These are phyloP conservation scores for Pyrus pyrifolia DNA, from an alignment of 306 rosid species.

Conservation along the genomic window DNA sequence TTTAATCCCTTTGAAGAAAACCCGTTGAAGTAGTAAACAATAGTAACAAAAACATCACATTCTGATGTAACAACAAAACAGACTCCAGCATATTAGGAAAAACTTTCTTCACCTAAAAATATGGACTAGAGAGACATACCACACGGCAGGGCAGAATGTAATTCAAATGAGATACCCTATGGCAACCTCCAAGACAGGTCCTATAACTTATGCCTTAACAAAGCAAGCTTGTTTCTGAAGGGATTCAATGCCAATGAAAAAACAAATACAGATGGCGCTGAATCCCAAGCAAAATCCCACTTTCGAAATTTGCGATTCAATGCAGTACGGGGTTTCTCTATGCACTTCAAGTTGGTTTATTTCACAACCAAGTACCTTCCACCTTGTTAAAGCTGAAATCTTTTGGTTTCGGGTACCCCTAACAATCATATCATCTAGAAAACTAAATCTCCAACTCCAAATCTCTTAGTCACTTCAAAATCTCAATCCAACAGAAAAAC, in stretches of 20 bases:
- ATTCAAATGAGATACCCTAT: background rate
- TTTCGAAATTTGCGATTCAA: background rate
- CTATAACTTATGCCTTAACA: background rate
- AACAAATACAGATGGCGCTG: background rate
- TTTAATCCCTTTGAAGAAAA: background rate
- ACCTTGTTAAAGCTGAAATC: background rate
- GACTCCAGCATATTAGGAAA: background rate
- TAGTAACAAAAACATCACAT: background rate
- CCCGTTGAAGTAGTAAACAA: background rate
- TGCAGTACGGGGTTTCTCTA: background rate
- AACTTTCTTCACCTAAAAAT: background rate
- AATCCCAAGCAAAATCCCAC: background rate
- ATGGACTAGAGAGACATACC: background rate
- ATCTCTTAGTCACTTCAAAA: background rate
- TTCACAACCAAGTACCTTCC: background rate
- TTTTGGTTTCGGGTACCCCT: too few species aligned
- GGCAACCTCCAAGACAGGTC: background rate
- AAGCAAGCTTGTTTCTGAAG: background rate
- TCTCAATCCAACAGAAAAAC: background rate
- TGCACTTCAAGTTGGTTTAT: background rate
- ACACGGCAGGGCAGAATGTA: background rate
- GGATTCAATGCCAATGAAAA: background rate
- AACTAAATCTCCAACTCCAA: background rate
- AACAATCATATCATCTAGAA: background rate
- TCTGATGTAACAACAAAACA: background rate